Base-by-base conservation (phyloP, 2,329 filamentous ascomycete genomes). In the Cercospora berteroae region DNA sequence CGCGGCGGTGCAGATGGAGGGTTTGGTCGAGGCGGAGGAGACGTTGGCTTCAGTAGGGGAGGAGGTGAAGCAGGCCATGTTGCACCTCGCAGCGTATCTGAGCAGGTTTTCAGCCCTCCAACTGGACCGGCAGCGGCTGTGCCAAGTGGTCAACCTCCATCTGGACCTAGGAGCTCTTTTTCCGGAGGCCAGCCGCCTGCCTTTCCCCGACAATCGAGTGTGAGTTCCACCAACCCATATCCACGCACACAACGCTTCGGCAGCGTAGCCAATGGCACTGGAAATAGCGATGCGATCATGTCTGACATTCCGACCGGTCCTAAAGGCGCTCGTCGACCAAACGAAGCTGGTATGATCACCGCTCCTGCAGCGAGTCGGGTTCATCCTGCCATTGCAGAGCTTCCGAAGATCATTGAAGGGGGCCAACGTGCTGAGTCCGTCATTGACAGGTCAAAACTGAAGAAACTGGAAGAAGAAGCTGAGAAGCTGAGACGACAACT, bases 381-480 rank as follows among this genome's bases (percentile, higher is more conserved):
- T 9, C 75, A 79, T 60, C 75, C 77, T 25, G 74, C 77, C 27
- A 77, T 85, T 18, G 73, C 79, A 7, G 80, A 82, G 56, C 65
- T 85, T 2, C 81, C 83, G 1, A 79, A 79, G 64, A 76, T 81
- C 29, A 74, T 83, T 16, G 79, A 81, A 2, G 82, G 82, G 18
- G 83, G 83, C 2, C 70, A 75, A 62, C 81, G 79, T 67, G 77
- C 78, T 25, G 80, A 80, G 16, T 79, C 82, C 20, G 60, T 81
- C 6, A 77, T 80, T 64, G 81, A 84, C 65, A 78, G 75, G 67
- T 79, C 77, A 55, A 81, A 80, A 67, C 75, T 84, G 8, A 70
- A 77, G 58, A 82, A 81, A 72, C 71, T 84, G 12, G 81, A 84
- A 66, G 80, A 84, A 9, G 82, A 85, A 59, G 79, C 81, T 1